A percentile compares a stretch with the other conserved stretches of the same genome.
These are phyloP conservation scores for Cordyceps cicadae DNA, from an alignment of 2,329 filamentous ascomycete genomes.

Conservation along the genomic window DNA sequence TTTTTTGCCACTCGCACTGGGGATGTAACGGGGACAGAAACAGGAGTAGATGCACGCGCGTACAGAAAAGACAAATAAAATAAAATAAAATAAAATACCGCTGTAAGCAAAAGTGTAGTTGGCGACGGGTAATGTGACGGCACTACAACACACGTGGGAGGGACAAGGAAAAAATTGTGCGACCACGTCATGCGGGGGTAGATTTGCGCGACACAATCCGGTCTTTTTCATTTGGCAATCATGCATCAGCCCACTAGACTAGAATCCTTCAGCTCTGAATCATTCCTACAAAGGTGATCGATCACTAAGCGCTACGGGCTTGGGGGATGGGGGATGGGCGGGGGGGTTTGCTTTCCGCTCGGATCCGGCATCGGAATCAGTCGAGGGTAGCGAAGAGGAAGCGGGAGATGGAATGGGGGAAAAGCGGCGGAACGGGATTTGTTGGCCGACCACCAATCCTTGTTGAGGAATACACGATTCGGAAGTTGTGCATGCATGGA, in stretches of 20 bases:
- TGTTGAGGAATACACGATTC: too few species aligned
- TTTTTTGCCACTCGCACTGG: background rate
- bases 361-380: background rate
- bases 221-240: background rate
- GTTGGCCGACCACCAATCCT: too few species aligned
- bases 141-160: background rate
- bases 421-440: too few species aligned
- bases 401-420: too few species aligned
- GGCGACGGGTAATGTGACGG: background rate
- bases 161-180: background rate
- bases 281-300: too few species aligned
- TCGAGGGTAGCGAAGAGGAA: too few species aligned
- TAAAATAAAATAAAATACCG: background rate
- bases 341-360: background rate
- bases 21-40: background rate
- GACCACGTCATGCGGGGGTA: conserved; percentile 1
- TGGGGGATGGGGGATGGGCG: too few species aligned
- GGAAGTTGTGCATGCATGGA: too few species aligned
- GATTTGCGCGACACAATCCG: background rate
- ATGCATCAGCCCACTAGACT: background rate
- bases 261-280: background rate
- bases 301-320: background rate
- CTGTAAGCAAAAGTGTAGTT: too few species aligned
- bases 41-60: background rate
- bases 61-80: background rate